These are phyloP conservation scores for Zygosaccharomyces sapae DNA, from an alignment of 1,139 yeast species.

Conservation along the genomic window DNA sequence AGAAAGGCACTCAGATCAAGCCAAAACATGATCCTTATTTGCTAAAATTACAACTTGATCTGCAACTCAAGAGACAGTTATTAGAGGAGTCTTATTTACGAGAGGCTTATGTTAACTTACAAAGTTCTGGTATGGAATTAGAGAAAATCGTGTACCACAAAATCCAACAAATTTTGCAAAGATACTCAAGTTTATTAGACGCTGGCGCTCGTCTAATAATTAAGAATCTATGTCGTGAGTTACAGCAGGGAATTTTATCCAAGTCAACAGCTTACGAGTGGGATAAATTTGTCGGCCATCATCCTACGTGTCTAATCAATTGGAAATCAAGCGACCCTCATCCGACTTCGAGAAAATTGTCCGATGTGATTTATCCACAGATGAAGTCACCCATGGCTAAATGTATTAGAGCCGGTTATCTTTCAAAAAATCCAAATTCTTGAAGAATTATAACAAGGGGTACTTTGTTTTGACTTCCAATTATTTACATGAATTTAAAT, in stretches of 20 bases:
- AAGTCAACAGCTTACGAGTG: slow-evolving; percentile 66
- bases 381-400: slow-evolving; percentile 50
- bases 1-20: slow-evolving; percentile 23
- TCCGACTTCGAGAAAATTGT: slow-evolving; percentile 45
- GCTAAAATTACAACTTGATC: slow-evolving; percentile 57
- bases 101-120: slow-evolving; percentile 67
- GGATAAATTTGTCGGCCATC: slow-evolving; percentile 65
- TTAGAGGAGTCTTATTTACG: slow-evolving; percentile 66
- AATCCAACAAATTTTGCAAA: slow-evolving; percentile 55
- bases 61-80: slow-evolving; percentile 64
- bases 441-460: slow-evolving; percentile 59
- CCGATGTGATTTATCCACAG: slow-evolving; percentile 48
- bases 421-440: slow-evolving; percentile 56
- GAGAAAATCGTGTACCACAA: slow-evolving; percentile 67
- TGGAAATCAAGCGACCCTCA: slow-evolving; percentile 48
- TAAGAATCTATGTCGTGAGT: slow-evolving; percentile 55
- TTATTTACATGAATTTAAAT: slow-evolving; percentile 66
- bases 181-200: slow-evolving; percentile 52
- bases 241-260: slow-evolving; percentile 58
- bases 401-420: slow-evolving; percentile 53
- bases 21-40: slow-evolving; percentile 61
- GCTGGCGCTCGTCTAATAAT: slow-evolving; percentile 55
- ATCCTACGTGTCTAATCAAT: slow-evolving; percentile 40
- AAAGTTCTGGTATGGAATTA: slow-evolving; percentile 62
- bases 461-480: slow-evolving; percentile 73